phyloP scores from a whole-genome alignment of 78 protist genomes.

The Paulinella micropora region DNA sequence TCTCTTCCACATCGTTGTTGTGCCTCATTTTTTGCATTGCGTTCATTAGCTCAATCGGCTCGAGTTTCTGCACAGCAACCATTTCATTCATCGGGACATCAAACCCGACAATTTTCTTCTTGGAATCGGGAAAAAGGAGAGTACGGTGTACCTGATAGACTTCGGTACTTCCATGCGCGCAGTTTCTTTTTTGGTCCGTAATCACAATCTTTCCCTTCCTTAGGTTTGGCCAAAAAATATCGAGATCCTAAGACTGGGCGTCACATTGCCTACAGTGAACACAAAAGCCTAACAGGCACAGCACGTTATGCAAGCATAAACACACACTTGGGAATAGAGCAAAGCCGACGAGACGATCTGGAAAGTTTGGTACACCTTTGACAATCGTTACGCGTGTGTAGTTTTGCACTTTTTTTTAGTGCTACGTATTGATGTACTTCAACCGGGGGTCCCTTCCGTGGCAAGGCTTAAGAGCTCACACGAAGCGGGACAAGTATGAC shows the following conservation, averaged over 20 bases:
- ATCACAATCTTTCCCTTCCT: no score
- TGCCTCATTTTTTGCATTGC: no score
- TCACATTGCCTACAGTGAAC: not conserved
- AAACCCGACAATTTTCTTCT: slow-evolving; percentile 8
- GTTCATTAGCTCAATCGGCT: no score
- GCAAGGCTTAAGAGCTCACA: slow-evolving; percentile 50
- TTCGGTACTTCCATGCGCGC: no score
- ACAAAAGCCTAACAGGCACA: slow-evolving; percentile 1
- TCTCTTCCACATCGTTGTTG: no score
- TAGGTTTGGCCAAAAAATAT: not conserved
- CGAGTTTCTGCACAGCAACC: not conserved
- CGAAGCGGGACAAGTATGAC: slow-evolving; percentile 83
- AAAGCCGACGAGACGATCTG: slow-evolving; percentile 8
- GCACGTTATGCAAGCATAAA: slow-evolving; percentile 17
- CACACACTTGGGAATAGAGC: slow-evolving; percentile 10
- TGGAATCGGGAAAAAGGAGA: not conserved
- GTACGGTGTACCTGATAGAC: not conserved
- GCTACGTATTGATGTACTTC: slow-evolving; percentile 11
- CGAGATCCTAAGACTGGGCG: not conserved
- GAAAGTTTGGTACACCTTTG: not conserved
- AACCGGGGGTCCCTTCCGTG: slow-evolving; percentile 8
- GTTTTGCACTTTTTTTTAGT: no score
- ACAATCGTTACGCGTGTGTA: no score
- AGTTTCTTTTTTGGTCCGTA: no score
- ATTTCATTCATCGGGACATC: slow-evolving; percentile 10